phyloP scores from a whole-genome alignment of 2,329 filamentous ascomycete genomes.

The Beauveria pseudobassiana region DNA sequence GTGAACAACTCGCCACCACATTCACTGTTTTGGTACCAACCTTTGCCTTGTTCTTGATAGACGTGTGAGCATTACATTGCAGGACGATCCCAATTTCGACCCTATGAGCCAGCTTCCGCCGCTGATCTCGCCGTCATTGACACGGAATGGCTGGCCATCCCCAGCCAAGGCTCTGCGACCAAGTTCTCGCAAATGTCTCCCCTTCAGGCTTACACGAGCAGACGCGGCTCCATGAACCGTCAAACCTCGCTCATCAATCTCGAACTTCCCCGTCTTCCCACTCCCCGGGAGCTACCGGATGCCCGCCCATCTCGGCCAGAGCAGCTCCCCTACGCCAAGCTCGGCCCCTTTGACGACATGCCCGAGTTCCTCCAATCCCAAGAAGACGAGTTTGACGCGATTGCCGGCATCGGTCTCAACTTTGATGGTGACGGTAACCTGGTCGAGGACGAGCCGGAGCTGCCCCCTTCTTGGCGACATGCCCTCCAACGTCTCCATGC shows the following conservation, averaged over 20 bases:
- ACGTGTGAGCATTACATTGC: constrained; percentile 65
- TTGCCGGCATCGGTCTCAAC: constrained; percentile 37
- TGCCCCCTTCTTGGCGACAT: constrained; percentile 30
- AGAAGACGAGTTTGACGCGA: constrained; percentile 31
- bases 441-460: constrained; percentile 35
- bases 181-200: constrained; percentile 40
- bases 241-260: constrained; percentile 22
- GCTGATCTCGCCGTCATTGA: constrained; percentile 29
- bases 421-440: constrained; percentile 46
- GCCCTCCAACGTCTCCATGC: constrained; percentile 7
- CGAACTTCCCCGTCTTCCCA: constrained; percentile 29
- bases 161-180: constrained; percentile 30
- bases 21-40: background rate
- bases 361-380: constrained; percentile 26
- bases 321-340: constrained; percentile 22
- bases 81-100: constrained; percentile 74
- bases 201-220: constrained; percentile 17
- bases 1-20: background rate
- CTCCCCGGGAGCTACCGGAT: constrained; percentile 25
- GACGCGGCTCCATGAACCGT: constrained; percentile 22
- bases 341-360: constrained; percentile 17
- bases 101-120: constrained; percentile 23
- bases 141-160: constrained; percentile 24
- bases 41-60: constrained; percentile 33
- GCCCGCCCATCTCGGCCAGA: constrained; percentile 26